Evolutionary conservation across 257 asterid genomes (phyloP).

Genomic region (Forsythia viridissima): DNA sequence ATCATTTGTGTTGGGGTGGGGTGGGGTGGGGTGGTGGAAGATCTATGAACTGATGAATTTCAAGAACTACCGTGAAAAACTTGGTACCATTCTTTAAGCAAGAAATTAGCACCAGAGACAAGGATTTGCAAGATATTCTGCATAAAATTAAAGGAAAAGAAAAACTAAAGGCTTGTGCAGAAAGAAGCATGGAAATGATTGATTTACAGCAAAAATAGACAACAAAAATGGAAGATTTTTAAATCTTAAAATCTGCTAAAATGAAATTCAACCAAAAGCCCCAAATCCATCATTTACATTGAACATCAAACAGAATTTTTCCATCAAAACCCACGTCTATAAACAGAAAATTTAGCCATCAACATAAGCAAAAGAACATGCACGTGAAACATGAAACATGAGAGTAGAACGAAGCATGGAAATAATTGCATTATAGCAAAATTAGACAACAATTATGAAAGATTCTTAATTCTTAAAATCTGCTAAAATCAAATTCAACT

Average conservation of each 20-base stretch:
- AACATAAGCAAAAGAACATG: neutral
- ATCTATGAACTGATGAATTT: too few relatives aligned
- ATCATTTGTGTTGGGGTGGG: too few relatives aligned
- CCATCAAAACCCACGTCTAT: neutral
- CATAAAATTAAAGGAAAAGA: too few relatives aligned
- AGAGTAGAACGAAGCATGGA: neutral
- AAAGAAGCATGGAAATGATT: too few relatives aligned
- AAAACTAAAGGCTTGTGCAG: too few relatives aligned
- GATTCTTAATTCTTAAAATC: neutral
- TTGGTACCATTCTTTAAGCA: too few relatives aligned
- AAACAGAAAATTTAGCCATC: neutral
- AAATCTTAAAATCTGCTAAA: neutral
- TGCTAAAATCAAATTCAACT: neutral
- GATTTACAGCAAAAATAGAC: too few relatives aligned
- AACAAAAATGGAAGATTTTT: too few relatives aligned
- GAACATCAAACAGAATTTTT: neutral
- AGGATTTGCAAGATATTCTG: too few relatives aligned
- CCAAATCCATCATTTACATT: neutral
- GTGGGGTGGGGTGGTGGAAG: too few relatives aligned
- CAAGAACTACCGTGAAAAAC: too few relatives aligned
- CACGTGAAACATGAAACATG: neutral
- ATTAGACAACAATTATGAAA: neutral
- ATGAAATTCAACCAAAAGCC: neutral
- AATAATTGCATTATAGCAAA: neutral
- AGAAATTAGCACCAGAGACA: too few relatives aligned